A percentile compares a stretch with the other conserved stretches of the same genome.
phyloP scores from a whole-genome alignment of 2,329 filamentous ascomycete species.

The Fusarium annulatum region DNA sequence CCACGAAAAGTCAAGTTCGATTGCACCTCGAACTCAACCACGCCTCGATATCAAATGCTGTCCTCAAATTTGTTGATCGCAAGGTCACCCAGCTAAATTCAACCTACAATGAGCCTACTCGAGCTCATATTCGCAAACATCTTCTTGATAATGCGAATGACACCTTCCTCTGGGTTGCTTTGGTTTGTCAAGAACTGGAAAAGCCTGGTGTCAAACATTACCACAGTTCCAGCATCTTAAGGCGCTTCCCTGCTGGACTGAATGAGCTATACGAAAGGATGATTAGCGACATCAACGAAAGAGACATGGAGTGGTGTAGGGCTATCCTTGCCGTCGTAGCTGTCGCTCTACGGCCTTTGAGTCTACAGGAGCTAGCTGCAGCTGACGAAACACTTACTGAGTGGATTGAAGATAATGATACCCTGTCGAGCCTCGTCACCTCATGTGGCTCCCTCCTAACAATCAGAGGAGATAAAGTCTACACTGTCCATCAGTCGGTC shows the following conservation, averaged over 20 bases:
- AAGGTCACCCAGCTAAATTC: fast-evolving
- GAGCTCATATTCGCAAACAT: fast-evolving
- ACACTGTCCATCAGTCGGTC: neutral
- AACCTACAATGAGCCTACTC: fast-evolving
- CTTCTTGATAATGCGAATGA: neutral
- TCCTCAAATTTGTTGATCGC: fast-evolving
- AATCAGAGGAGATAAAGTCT: fast-evolving
- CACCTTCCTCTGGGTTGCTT: neutral
- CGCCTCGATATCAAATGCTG: fast-evolving
- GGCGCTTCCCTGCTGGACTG: fast-evolving
- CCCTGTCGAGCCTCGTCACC: fast-evolving
- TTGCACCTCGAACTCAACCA: neutral
- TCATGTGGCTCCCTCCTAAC: neutral
- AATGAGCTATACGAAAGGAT: neutral
- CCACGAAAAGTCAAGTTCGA: fast-evolving
- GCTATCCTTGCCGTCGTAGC: fast-evolving
- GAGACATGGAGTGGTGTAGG: fast-evolving
- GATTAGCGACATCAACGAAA: fast-evolving
- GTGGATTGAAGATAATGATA: fast-evolving
- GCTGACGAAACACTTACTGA: fast-evolving
- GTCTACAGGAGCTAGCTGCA: fast-evolving
- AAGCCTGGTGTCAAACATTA: fast-evolving
- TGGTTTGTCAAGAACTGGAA: neutral
- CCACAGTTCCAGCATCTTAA: fast-evolving
- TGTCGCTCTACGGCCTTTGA: fast-evolving